Evolutionary conservation across 768 basidiomycete species (phyloP).

Genomic region (Phylloporus scabripes): DNA sequence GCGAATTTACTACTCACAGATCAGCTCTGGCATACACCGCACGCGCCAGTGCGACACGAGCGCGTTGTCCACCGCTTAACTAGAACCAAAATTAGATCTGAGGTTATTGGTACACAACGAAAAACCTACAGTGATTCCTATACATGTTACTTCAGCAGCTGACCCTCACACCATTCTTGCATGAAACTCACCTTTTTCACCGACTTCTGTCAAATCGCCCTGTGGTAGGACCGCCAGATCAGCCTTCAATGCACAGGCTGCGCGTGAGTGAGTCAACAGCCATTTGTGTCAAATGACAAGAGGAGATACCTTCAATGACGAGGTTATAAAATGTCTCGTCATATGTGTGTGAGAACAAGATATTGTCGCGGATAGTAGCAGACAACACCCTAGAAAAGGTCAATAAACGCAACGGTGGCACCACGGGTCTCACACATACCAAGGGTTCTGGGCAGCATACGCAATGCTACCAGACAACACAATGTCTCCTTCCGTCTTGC

Average conservation of each 20-base stretch:
- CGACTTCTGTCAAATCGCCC: constrained; percentile 82
- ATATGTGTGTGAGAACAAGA: constrained; percentile 84
- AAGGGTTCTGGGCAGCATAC: constrained; percentile 85
- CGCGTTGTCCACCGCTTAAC: constrained; percentile 81
- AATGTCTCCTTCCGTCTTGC: constrained; percentile 66
- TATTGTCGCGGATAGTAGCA: constrained; percentile 83
- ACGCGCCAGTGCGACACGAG: constrained; percentile 77
- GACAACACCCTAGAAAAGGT: constrained; percentile 63
- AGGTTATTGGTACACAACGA: background rate
- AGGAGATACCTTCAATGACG: constrained; percentile 63
- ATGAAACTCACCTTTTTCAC: constrained; percentile 61
- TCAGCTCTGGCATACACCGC: constrained; percentile 92
- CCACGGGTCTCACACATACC: constrained; percentile 39
- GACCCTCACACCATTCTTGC: background rate
- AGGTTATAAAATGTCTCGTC: constrained; percentile 80
- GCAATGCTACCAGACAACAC: constrained; percentile 64
- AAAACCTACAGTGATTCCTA: constrained; percentile 52
- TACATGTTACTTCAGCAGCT: background rate
- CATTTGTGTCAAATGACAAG: background rate
- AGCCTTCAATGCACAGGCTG: constrained; percentile 78
- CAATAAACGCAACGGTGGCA: background rate
- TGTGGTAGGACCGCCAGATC: constrained; percentile 76
- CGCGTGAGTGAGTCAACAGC: background rate
- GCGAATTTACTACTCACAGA: constrained; percentile 42
- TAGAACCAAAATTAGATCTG: constrained; percentile 24